These are phyloP conservation scores for Chalciporus piperatus DNA, from an alignment of 768 basidiomycete genomes.

Conservation along the genomic window DNA sequence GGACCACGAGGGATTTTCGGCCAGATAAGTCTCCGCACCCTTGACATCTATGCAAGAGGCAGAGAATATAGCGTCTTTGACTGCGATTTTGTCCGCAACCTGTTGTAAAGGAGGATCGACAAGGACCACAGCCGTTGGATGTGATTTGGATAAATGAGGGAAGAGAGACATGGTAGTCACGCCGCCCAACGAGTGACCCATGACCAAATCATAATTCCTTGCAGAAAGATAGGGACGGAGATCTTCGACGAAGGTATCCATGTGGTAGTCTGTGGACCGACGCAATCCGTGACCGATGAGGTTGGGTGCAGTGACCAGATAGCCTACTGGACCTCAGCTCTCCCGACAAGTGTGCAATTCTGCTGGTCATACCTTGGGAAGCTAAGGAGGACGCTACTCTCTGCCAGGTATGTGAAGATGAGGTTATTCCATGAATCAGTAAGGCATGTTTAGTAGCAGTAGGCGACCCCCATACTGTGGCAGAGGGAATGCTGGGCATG, in stretches of 20 bases:
- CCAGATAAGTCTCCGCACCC: not conserved
- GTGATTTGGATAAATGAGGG: conserved; percentile 6
- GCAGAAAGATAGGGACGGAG: conserved; percentile 10
- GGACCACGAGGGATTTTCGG: conserved; percentile 11
- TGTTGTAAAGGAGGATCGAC: conserved; percentile 11
- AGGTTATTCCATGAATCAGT: conserved; percentile 14
- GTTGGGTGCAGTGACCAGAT: conserved; percentile 20
- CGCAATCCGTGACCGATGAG: conserved; percentile 15
- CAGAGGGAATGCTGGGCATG: conserved; percentile 14
- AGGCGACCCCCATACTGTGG: conserved; percentile 15
- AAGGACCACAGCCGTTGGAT: conserved; percentile 5
- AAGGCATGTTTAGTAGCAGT: conserved; percentile 12
- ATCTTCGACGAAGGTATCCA: conserved; percentile 11
- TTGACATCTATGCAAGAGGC: not conserved
- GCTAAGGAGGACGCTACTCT: conserved; percentile 11
- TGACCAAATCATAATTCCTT: conserved; percentile 16
- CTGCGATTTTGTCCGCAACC: not conserved
- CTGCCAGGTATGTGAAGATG: conserved; percentile 19
- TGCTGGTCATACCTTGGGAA: conserved; percentile 11
- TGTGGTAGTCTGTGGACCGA: conserved; percentile 5
- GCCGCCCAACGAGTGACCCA: conserved; percentile 19
- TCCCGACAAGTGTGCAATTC: not conserved
- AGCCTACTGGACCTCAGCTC: conserved; percentile 9
- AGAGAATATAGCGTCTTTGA: not conserved
- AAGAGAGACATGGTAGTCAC: conserved; percentile 14